Base-by-base conservation (phyloP, 2,329 filamentous ascomycete genomes). In the Xylariaceae sp. region DNA sequence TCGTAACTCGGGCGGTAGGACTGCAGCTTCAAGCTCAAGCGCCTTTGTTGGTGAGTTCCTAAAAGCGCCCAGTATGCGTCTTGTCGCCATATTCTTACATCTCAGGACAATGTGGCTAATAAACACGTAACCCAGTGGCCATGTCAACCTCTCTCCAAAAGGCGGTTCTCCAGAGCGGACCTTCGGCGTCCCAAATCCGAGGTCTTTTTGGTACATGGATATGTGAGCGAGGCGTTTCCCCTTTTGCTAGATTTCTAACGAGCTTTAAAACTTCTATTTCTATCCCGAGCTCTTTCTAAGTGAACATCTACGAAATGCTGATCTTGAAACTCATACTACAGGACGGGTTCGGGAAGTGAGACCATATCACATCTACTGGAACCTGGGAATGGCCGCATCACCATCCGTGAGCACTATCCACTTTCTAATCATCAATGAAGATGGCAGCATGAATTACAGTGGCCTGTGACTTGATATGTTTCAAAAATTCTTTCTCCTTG, bases 101-200 rank as follows among this genome's bases (percentile, higher is more conserved):
- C 16, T 9, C n/a, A 18, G 7, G 16, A 13, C 11, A 12, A 26
- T 27, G 32, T 9, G n/a, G 11, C 5, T 9, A 2, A 27, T 41
- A 43, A 21, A 46, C 19, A 9, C 14, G 9, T 30, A 6, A 34
- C 13, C n/a, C 11, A 47, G 66, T 2, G 63, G 62, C 2, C 84
- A 89, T 64, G 69, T 89, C 66, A 89, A 89, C 54, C 65, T 88
- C 39, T 88, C 83, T 0, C 83, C 85, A 34, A 88, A 89, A 61
- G 84, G 85, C 34, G 70, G 82, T 3, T 13, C 27, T 61, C 83
- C 84, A 33, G 69, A 81, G 15, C 67, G 76, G 0, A 55, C 53
- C 34, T 65, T 65, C 27, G 61, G 63, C 4, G 28, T 64, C 5
- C 47, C 60, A 5, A 44, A 60, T 40, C 44, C 48, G 3, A 51